phyloP scores from a whole-genome alignment of 2,329 filamentous ascomycete genomes.

The Mycosphaerella arachidis region DNA sequence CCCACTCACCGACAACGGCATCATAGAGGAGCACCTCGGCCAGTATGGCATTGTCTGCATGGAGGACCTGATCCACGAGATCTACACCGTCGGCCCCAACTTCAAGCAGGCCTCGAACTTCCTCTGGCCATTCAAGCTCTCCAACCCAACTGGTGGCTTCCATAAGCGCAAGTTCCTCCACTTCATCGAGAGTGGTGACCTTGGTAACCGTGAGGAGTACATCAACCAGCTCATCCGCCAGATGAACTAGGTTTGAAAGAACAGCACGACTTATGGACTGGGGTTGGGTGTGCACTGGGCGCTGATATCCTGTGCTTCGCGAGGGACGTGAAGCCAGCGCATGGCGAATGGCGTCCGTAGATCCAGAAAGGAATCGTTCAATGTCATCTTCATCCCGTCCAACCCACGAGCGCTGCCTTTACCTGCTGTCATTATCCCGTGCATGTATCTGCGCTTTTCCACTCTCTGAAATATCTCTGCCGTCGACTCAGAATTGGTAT shows the following conservation, averaged over 20 bases:
- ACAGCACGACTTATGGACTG: slow-evolving; percentile 7
- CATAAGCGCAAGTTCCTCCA: slow-evolving; percentile 96
- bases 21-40: slow-evolving; percentile 94
- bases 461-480: too few species aligned
- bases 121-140: slow-evolving; percentile 99
- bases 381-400: slow-evolving; percentile 3
- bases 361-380: slow-evolving; percentile 9
- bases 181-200: slow-evolving; percentile 97
- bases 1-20: slow-evolving; percentile 92
- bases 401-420: not conserved
- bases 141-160: slow-evolving; percentile 97
- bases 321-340: slow-evolving; percentile 9
- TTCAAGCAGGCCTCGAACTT: slow-evolving; percentile 98
- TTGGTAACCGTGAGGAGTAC: slow-evolving; percentile 97
- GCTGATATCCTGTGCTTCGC: slow-evolving; percentile 8
- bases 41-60: slow-evolving; percentile 99
- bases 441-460: not conserved
- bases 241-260: slow-evolving; percentile 73
- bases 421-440: not conserved
- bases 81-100: slow-evolving; percentile 97
- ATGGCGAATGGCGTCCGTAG: slow-evolving; percentile 21
- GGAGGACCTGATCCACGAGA: slow-evolving; percentile 99
- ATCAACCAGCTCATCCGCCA: slow-evolving; percentile 95
- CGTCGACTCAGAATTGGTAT: too few species aligned
- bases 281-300: slow-evolving; percentile 4